Conservation (phyloP, 1,284 basidiomycete species). For the Volvariella volvacea region DNA sequence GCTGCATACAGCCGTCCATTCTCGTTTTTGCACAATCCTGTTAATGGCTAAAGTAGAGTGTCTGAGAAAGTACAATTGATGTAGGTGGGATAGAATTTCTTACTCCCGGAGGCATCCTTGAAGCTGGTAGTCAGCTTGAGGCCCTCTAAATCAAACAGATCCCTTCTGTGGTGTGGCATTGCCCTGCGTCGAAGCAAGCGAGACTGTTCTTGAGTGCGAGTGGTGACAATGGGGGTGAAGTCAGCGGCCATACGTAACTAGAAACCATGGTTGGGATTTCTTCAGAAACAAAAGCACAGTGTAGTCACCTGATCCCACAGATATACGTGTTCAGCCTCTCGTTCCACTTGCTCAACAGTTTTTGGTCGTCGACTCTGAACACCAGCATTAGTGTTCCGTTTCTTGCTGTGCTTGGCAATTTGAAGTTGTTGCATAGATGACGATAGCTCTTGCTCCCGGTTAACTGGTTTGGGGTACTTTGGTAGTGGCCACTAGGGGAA, state of each 20-base stretch:
- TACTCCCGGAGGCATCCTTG: slow-evolving; percentile 25
- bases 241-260: not conserved
- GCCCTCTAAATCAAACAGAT: too few species aligned
- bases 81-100: slow-evolving; percentile 8
- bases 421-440: too few species aligned
- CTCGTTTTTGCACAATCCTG: slow-evolving; percentile 30
- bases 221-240: not conserved
- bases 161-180: not conserved
- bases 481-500: too few species aligned
- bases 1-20: slow-evolving; percentile 27
- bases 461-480: too few species aligned
- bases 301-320: not conserved
- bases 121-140: slow-evolving; percentile 14
- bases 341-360: too few species aligned
- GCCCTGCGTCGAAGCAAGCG: not conserved
- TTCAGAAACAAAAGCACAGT: not conserved
- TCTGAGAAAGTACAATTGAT: slow-evolving; percentile 1
- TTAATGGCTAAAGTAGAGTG: slow-evolving; percentile 27
- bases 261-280: not conserved
- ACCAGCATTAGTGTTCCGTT: too few species aligned
- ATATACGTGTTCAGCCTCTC: too few species aligned
- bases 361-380: too few species aligned
- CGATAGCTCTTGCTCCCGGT: too few species aligned
- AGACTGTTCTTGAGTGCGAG: not conserved
- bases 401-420: too few species aligned